Evolutionary conservation across 257 asterid genomes (phyloP).

Genomic region (Primulina tabacum): DNA sequence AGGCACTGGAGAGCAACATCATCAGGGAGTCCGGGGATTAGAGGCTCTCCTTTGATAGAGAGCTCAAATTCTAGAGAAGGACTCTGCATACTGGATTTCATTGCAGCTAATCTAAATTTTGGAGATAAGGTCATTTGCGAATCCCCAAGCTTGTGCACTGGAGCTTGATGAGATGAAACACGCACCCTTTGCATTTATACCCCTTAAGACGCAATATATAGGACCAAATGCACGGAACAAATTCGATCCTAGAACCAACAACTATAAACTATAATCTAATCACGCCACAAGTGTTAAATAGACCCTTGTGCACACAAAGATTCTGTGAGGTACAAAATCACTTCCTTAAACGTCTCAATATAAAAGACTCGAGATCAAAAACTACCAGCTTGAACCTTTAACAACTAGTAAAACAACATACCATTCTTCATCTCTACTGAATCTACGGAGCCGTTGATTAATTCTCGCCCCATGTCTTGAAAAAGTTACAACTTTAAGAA

Average conservation of each 20-base stretch:
- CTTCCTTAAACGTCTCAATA: not conserved
- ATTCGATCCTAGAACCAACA: conserved; percentile 3
- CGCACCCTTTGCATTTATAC: conserved; percentile 63
- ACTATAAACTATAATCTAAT: not conserved
- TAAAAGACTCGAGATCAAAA: not conserved
- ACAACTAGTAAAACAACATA: not conserved
- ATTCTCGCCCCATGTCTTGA: conserved; percentile 6
- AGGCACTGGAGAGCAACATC: conserved; percentile 87
- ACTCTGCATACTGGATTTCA: conserved; percentile 46
- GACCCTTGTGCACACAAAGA: conserved; percentile 3
- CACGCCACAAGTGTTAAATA: conserved; percentile 4
- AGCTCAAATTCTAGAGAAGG: conserved; percentile 46
- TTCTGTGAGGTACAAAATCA: conserved; percentile 13
- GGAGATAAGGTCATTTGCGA: conserved; percentile 86
- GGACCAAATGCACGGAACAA: not conserved
- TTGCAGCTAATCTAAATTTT: conserved; percentile 60
- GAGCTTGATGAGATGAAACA: conserved; percentile 69
- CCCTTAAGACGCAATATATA: not conserved
- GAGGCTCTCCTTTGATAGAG: conserved; percentile 51
- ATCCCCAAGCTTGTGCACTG: conserved; percentile 82
- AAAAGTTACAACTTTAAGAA: conserved; percentile 22
- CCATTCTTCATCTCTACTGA: conserved; percentile 9
- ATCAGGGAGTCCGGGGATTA: conserved; percentile 91
- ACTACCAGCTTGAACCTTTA: not conserved
- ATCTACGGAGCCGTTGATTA: not conserved